A percentile compares a stretch with the other conserved stretches of the same genome.
phyloP scores from a whole-genome alignment of 164 flowering plant genomes.

The Taxillus chinensis region DNA sequence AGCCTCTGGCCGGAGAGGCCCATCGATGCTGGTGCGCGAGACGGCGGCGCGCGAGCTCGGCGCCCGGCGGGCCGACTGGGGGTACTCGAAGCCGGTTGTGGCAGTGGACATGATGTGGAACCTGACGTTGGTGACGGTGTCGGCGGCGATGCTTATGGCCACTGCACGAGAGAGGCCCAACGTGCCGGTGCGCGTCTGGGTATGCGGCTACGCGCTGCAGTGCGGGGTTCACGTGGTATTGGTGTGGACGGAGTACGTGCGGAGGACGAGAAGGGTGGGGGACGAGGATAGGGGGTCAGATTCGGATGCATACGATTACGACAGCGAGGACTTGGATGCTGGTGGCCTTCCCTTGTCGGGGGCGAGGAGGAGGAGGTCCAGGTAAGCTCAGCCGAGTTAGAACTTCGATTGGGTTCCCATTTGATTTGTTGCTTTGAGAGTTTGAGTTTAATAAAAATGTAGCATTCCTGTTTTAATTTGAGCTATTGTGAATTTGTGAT shows the following conservation, averaged over 20 bases:
- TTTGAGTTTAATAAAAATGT: no score
- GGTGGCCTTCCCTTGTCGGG: constrained; percentile 4
- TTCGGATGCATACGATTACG: background rate
- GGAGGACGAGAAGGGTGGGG: constrained; percentile 34
- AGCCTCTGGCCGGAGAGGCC: constrained; percentile 62
- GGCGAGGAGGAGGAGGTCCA: constrained; percentile 22
- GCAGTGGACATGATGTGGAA: constrained; percentile 86
- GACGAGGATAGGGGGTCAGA: constrained; percentile 14
- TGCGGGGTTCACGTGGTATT: constrained; percentile 68
- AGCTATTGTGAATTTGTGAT: no score
- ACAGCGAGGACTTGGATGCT: constrained; percentile 4
- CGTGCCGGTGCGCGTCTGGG: constrained; percentile 65
- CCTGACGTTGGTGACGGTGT: constrained; percentile 50
- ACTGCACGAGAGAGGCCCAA: constrained; percentile 40
- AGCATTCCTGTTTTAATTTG: no score
- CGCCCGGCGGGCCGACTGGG: constrained; percentile 97
- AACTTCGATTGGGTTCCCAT: background rate
- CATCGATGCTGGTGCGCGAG: constrained; percentile 79
- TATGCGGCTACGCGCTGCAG: constrained; percentile 63
- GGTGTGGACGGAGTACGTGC: constrained; percentile 71
- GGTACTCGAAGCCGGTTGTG: constrained; percentile 91
- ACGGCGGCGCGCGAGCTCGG: constrained; percentile 93
- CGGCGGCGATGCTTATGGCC: constrained; percentile 38
- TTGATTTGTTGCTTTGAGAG: no score
- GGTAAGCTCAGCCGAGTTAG: constrained; percentile 25